These are phyloP conservation scores for Russula sp. DNA, from an alignment of 768 basidiomycete genomes.

Conservation along the genomic window DNA sequence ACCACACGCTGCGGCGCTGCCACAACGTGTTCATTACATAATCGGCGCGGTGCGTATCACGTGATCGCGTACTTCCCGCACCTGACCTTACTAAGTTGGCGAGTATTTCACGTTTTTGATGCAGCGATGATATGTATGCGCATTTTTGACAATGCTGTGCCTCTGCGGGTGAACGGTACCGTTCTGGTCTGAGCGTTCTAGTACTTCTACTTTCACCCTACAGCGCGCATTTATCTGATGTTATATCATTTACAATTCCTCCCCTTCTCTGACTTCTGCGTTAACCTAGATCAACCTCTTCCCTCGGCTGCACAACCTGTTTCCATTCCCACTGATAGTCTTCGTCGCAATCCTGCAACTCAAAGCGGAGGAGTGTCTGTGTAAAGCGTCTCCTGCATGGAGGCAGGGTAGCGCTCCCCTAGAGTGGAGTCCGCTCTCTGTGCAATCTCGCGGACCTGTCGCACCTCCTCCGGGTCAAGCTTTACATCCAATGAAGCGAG, in stretches of 20 bases:
- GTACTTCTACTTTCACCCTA: neutral
- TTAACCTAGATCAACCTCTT: neutral
- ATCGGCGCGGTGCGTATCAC: neutral
- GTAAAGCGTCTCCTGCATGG: conserved; percentile 13
- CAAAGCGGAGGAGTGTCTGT: conserved; percentile 15
- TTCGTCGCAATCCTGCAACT: neutral
- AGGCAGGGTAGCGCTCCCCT: conserved; percentile 21
- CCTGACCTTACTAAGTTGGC: no score
- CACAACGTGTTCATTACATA: conserved; percentile 23
- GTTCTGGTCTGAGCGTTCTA: no score
- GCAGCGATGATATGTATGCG: no score
- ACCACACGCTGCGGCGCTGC: conserved; percentile 16
- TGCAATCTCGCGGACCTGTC: conserved; percentile 20
- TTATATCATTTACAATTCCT: neutral
- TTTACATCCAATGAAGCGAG: conserved; percentile 17
- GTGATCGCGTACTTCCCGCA: conserved; percentile 17
- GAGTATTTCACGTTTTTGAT: no score
- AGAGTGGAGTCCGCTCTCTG: conserved; percentile 22
- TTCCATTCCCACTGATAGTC: neutral
- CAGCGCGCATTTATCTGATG: neutral
- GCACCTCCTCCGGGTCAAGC: conserved; percentile 20
- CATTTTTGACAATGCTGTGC: no score
- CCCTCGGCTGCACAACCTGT: neutral
- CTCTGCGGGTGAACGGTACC: no score
- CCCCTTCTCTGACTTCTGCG: neutral